Conservation (phyloP, 176 grass and related monocot genomes). For the Musa itinerans region DNA sequence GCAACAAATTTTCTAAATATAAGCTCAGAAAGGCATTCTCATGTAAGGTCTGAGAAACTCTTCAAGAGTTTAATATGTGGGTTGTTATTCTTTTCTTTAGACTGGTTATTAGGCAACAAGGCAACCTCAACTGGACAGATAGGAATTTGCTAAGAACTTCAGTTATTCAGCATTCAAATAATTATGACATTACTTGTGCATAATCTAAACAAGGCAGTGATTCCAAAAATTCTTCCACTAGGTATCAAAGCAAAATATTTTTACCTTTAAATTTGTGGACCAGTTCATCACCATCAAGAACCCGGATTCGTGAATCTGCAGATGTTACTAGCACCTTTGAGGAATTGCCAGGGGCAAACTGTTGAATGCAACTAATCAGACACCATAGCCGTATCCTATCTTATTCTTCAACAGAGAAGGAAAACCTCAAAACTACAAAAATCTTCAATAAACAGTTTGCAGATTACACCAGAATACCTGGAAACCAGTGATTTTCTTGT, state of each 20-base stretch:
- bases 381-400: background rate
- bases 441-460: background rate
- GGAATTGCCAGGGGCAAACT: slow-evolving; percentile 88
- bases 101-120: too few species aligned
- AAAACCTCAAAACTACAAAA: background rate
- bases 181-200: background rate
- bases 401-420: background rate
- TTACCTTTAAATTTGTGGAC: slow-evolving; percentile 99
- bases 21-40: too few species aligned
- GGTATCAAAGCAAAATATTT: background rate
- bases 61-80: background rate
- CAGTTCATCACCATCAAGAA: slow-evolving; percentile 76
- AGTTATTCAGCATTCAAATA: background rate
- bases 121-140: background rate
- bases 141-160: background rate
- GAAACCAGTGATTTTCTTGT: slow-evolving; percentile 98
- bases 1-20: too few species aligned
- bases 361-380: slow-evolving; percentile 21
- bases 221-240: background rate
- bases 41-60: background rate
- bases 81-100: too few species aligned
- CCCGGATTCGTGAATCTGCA: slow-evolving; percentile 94
- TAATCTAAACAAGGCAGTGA: background rate
- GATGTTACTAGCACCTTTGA: slow-evolving; percentile 92
- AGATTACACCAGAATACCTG: slow-evolving; percentile 41